Evolutionary conservation across 1,284 basidiomycete species (phyloP).

Genomic region (Microstroma glucosiphilum): DNA sequence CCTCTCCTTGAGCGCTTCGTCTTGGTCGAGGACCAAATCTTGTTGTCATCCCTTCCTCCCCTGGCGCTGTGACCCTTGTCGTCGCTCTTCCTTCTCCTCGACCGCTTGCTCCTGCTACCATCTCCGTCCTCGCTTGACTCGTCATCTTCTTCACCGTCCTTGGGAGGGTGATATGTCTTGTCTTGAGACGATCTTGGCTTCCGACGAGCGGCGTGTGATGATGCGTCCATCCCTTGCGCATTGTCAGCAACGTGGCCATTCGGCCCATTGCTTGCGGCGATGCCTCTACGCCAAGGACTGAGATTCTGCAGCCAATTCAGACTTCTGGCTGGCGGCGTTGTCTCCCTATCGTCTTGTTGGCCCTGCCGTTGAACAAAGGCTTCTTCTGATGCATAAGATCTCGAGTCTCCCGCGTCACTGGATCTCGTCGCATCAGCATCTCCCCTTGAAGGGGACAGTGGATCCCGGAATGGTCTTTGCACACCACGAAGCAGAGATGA

Average conservation of each 20-base stretch:
- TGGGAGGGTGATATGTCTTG: background rate
- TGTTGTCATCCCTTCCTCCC: slow-evolving; percentile 14
- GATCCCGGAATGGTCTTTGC: slow-evolving; percentile 10
- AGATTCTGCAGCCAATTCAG: background rate
- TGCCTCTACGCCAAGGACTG: background rate
- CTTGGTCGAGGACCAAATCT: slow-evolving; percentile 12
- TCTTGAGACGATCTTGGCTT: background rate
- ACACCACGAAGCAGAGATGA: slow-evolving; percentile 15
- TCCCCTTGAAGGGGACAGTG: slow-evolving; percentile 1
- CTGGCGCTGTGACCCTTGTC: slow-evolving; percentile 5
- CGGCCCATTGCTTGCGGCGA: background rate
- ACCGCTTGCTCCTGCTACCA: slow-evolving; percentile 1
- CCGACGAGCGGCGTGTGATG: background rate
- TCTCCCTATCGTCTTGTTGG: background rate
- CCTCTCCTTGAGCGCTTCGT: background rate
- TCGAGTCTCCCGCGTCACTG: slow-evolving; percentile 12
- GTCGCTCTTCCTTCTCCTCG: background rate
- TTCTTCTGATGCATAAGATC: slow-evolving; percentile 10
- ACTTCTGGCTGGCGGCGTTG: background rate
- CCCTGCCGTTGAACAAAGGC: slow-evolving; percentile 1
- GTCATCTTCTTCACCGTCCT: slow-evolving; percentile 1
- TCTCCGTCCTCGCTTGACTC: slow-evolving; percentile 5
- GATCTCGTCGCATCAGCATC: slow-evolving; percentile 11
- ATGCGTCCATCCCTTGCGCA: too few species aligned
- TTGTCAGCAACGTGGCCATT: background rate